Evolutionary conservation across 2,329 filamentous ascomycete genomes (phyloP).

Genomic region (Sclerotinia spermophila): DNA sequence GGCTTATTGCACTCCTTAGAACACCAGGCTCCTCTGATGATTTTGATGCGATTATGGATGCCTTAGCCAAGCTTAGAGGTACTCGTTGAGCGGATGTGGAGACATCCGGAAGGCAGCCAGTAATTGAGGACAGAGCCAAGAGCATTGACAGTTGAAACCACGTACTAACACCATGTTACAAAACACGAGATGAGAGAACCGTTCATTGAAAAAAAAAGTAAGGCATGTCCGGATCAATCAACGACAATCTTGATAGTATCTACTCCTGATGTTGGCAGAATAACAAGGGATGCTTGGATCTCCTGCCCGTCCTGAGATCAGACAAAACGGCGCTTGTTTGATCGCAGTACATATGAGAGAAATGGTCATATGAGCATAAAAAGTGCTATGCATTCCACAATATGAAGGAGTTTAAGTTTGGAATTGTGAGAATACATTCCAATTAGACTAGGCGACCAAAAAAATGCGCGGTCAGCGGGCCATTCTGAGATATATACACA

Average conservation of each 20-base stretch:
- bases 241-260: not conserved
- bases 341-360: constrained; percentile 22
- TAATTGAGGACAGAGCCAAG: constrained; percentile 14
- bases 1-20: constrained; percentile 25
- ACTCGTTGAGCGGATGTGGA: constrained; percentile 4
- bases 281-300: constrained; percentile 18
- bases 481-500: not conserved
- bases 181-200: constrained; percentile 5
- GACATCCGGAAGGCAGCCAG: not conserved
- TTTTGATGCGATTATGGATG: not conserved
- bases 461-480: not conserved
- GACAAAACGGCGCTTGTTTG: constrained; percentile 32
- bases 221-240: not conserved
- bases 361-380: constrained; percentile 3
- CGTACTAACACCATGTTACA: constrained; percentile 25
- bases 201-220: not conserved
- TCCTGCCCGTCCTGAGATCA: constrained; percentile 28
- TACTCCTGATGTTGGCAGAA: constrained; percentile 1
- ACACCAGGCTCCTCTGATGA: too few species aligned
- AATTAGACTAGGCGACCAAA: not conserved
- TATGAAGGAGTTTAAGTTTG: not conserved
- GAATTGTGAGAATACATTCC: not conserved
- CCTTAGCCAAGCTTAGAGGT: not conserved
- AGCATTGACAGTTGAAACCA: constrained; percentile 25
- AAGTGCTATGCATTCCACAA: constrained; percentile 1